Base-by-base conservation (phyloP, 1,284 basidiomycete species). In the Pyrrhoderma lamaoense region DNA sequence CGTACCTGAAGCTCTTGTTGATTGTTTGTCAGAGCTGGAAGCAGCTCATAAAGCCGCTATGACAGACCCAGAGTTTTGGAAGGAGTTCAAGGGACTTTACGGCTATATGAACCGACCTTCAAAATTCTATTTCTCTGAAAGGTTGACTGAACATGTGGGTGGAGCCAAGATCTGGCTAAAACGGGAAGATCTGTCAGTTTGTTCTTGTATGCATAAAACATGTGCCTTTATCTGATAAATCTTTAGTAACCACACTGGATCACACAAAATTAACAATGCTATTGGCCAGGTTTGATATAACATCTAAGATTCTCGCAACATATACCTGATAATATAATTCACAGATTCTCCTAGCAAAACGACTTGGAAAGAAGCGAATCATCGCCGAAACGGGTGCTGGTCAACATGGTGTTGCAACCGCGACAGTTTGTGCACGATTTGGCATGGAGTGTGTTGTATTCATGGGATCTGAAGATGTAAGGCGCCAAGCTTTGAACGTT, bases 311-410 rank as follows among this genome's bases (percentile, higher is more conserved):
- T 22, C 47, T 54, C 49, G 53, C 47, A 58, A 54, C 38, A 52
- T 53, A 48, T 46, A 51, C 16, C 57, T 42, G 55, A 19, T 19
- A 42, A 54, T 42, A 13, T 19, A 25, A 16, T 2, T 16, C 35
- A 1, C 59, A 93, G 84, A 93, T 98, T 57, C 76, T 99, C 14
- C 81, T 99, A 31, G 96, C 96, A 3, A 80, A 81, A 53, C 79
- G 95, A 42, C 72, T 99, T 57, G 95, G 96, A 25, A 99, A 99
- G 74, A 96, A 78, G 45, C 81, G 94, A 47, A 98, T 99, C 65
- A 98, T 99, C 59, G 94, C 95, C 45, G 96, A 99, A 74, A 99
- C 96, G 1, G 95, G 95, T 56, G 95, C 96, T 0, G 96, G 96
- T 25, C 95, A 99, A 67, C 96, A 99, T 68, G 96, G 96, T 67